Base-by-base conservation (phyloP, 805 yeast genomes). In the Candida arabinofermentans region DNA sequence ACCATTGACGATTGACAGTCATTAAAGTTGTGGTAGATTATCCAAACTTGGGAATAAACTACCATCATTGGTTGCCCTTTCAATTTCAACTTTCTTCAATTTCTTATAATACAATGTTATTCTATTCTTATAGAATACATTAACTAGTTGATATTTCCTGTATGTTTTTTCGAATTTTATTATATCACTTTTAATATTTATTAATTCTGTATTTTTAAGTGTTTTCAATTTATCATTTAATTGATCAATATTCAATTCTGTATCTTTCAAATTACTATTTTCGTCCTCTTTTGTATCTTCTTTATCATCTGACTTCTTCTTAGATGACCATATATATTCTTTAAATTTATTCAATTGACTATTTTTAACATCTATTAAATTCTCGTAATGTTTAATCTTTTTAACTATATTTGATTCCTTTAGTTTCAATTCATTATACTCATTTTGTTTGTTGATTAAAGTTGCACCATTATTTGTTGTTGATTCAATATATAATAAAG, bases 101-200 rank as follows among this genome's bases (percentile, higher is more conserved):
- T 59, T 65, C 44, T 72, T 71, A 29, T 57, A 53, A 40, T 61
- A 58, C 31, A 56, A 57, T 33, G 65, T 58, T 21, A 74, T 49
- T 42, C 83, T 54, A 27, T 62, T 57, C 42, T 58, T 65, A 52
- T 69, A 75, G 30, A 76, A 66, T 24, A 62, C 66, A 13, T 56
- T 45, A 50, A 72, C 67, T 37, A 77, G 58, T 27, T 54, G 60
- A 51, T 61, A 75, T 27, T 62, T 57, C 41, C 62, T 68, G 51
- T 71, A 70, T 38, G 54, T 49, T 18, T 51, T 53, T 14, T 56
- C 54, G 19, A 71, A 61, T 3, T 46, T 24, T 2, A 36, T 27
- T 23, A 46, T 16, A 17, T 43, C 41, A 2, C 39, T 36, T 14
- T 44, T 39, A 22, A 41, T 33, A 2, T 30, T 27, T 24, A 24